Evolutionary conservation across 2,329 filamentous ascomycete species (phyloP).

Genomic region (Biscogniauxia mediterranea): DNA sequence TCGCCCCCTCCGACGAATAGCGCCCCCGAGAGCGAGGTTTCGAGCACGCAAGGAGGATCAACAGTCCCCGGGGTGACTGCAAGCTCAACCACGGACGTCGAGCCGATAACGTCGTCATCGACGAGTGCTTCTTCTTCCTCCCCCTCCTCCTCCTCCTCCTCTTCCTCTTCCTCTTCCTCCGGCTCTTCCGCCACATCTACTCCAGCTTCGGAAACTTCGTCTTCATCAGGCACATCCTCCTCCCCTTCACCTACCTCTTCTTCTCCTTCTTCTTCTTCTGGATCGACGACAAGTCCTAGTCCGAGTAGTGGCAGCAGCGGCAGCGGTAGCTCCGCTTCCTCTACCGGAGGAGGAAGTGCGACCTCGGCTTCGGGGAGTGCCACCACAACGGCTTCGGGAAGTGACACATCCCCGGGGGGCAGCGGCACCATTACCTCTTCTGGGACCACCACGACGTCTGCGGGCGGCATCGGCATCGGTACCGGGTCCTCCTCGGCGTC

Average conservation of each 20-base stretch:
- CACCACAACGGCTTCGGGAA: not conserved
- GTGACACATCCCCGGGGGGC: not conserved
- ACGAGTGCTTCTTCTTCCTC: slow-evolving; percentile 10
- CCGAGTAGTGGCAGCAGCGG: not conserved
- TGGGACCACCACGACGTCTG: slow-evolving; percentile 1
- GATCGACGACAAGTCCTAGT: not conserved
- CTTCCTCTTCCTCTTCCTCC: slow-evolving; percentile 10
- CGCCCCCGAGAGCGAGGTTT: slow-evolving; percentile 13
- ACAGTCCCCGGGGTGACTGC: slow-evolving; percentile 19
- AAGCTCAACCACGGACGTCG: slow-evolving; percentile 10
- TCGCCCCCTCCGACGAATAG: slow-evolving; percentile 1
- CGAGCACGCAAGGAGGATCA: slow-evolving; percentile 8
- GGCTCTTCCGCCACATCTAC: slow-evolving; percentile 7
- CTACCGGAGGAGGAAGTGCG: not conserved
- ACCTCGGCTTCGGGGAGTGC: not conserved
- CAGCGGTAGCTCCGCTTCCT: not conserved
- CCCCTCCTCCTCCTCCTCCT: slow-evolving; percentile 8
- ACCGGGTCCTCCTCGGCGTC: not conserved
- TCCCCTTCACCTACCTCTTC: slow-evolving; percentile 11
- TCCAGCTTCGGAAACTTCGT: slow-evolving; percentile 5
- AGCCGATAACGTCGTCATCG: slow-evolving; percentile 13
- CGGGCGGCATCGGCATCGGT: not conserved
- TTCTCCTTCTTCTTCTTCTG: slow-evolving; percentile 1
- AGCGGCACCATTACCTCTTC: not conserved
- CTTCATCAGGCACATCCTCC: slow-evolving; percentile 1